phyloP scores from a whole-genome alignment of 1,139 yeast genomes.

The Pichia cactophila region DNA sequence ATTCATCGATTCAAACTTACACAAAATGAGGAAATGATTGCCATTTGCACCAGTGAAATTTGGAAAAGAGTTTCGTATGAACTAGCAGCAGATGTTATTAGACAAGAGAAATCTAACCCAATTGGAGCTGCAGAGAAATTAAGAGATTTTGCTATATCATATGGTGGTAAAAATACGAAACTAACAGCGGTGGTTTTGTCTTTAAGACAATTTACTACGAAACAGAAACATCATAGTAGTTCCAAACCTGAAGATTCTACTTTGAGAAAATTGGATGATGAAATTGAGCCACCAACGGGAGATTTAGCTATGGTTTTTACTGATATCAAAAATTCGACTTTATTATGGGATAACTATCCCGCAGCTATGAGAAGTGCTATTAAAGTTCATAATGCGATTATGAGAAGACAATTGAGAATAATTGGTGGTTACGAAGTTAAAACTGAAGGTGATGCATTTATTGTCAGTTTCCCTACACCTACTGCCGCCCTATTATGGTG shows the following conservation, averaged over 20 bases:
- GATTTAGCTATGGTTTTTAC: conserved; percentile 93
- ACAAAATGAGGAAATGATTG: conserved; percentile 72
- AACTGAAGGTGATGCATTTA: conserved; percentile 98
- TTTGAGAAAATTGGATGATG: conserved; percentile 79
- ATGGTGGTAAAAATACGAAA: conserved; percentile 71
- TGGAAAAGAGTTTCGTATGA: conserved; percentile 85
- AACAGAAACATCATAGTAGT: conserved; percentile 39
- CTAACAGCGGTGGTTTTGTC: conserved; percentile 81
- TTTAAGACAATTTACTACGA: conserved; percentile 39
- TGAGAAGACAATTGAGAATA: conserved; percentile 88
- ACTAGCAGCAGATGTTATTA: conserved; percentile 82
- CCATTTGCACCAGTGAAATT: conserved; percentile 75
- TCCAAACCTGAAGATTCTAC: conserved; percentile 66
- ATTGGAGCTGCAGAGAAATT: conserved; percentile 89
- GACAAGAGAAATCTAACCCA: conserved; percentile 77
- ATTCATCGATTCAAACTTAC: conserved; percentile 55
- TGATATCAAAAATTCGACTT: conserved; percentile 90
- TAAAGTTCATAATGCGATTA: conserved; percentile 83
- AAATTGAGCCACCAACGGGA: conserved; percentile 92
- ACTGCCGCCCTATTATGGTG: conserved; percentile 91
- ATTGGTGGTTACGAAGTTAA: conserved; percentile 97
- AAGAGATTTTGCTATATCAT: conserved; percentile 89
- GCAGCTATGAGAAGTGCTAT: conserved; percentile 96
- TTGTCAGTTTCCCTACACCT: conserved; percentile 96
- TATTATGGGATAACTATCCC: conserved; percentile 89